A percentile compares a stretch with the other conserved stretches of the same genome.
Conservation (phyloP, 495 filamentous ascomycete species). For the Lophiotrema nucula region DNA sequence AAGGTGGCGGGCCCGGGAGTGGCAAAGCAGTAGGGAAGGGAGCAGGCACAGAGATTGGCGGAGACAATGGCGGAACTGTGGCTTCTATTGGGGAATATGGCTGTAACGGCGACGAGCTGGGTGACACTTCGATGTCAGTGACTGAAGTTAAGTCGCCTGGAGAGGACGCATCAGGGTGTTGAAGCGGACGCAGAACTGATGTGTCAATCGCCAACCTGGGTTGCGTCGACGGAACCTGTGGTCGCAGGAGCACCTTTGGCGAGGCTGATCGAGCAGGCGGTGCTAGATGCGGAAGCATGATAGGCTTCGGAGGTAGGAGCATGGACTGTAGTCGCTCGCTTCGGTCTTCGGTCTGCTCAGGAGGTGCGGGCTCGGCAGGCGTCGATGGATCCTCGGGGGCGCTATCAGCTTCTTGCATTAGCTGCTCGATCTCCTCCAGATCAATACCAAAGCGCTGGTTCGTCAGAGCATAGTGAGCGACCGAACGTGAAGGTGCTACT, state of each 20-base stretch:
- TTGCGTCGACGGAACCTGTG: constrained; percentile 8
- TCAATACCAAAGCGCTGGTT: constrained; percentile 71
- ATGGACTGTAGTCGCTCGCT: constrained; percentile 47
- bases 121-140: constrained; percentile 24
- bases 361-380: constrained; percentile 6
- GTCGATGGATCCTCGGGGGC: constrained; percentile 27
- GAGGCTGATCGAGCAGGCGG: constrained; percentile 41
- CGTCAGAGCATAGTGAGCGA: constrained; percentile 81
- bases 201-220: constrained; percentile 17
- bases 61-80: too few species aligned
- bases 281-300: constrained; percentile 47
- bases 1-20: constrained; percentile 35
- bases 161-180: background rate
- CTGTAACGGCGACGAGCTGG: constrained; percentile 10
- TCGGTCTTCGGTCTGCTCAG: background rate
- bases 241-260: constrained; percentile 44
- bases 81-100: constrained; percentile 5
- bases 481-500: constrained; percentile 43
- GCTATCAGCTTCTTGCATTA: constrained; percentile 54
- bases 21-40: constrained; percentile 3
- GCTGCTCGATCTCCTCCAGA: constrained; percentile 61
- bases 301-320: constrained; percentile 56
- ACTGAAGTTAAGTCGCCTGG: constrained; percentile 20
- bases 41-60: background rate
- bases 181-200: background rate